Percentiles rank a stretch among this genome's conserved stretches.
Conservation (phyloP, 2,329 filamentous ascomycete species). For the Westerdykella sp. region DNA sequence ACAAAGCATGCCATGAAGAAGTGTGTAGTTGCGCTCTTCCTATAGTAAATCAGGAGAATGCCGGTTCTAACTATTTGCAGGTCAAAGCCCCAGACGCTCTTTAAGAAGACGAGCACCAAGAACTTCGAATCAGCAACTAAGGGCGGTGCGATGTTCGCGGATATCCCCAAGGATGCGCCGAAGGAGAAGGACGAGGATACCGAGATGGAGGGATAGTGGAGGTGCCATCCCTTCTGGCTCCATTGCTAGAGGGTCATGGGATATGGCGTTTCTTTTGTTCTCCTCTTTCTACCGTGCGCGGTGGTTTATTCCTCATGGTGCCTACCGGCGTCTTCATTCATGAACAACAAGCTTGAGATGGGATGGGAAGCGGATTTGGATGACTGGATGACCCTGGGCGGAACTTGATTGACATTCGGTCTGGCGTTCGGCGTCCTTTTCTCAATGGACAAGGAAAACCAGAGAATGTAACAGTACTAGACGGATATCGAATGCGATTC, state of each 20-base stretch:
- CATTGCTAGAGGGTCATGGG: neutral
- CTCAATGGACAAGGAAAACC: neutral
- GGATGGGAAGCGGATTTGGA: neutral
- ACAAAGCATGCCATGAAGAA: constrained; percentile 76
- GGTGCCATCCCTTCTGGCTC: neutral
- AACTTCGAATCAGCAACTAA: constrained; percentile 32
- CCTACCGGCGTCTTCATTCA: neutral
- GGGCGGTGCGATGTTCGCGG: constrained; percentile 31
- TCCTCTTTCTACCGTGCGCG: neutral
- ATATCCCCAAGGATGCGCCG: constrained; percentile 25
- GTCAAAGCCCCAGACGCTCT: constrained; percentile 37
- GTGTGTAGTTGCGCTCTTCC: constrained; percentile 15
- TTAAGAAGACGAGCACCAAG: constrained; percentile 38
- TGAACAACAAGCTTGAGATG: neutral
- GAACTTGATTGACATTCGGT: neutral
- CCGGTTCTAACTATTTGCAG: constrained; percentile 17
- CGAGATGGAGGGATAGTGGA: constrained; percentile 1
- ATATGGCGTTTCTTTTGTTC: neutral
- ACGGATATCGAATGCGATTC: neutral
- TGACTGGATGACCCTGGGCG: neutral
- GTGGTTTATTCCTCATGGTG: too few relatives aligned
- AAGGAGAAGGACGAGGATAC: constrained; percentile 10
- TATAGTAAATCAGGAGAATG: neutral
- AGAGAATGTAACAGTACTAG: neutral
- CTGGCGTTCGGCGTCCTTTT: neutral